Base-by-base conservation (phyloP, 2,329 filamentous ascomycete species). In the Podosphaera fusca region DNA sequence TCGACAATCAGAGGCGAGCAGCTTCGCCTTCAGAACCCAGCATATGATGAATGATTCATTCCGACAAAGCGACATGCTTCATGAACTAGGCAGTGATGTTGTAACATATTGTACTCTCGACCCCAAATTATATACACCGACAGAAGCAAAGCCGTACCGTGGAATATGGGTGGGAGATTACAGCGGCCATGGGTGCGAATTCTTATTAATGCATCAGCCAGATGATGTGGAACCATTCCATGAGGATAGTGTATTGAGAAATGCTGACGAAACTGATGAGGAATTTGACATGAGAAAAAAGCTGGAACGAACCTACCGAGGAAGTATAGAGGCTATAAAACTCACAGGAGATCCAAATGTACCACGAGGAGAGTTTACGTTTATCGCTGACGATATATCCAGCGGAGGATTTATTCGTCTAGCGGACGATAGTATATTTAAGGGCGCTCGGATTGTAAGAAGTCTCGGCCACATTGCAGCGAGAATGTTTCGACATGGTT, bases 291-390 rank as follows among this genome's bases (percentile, higher is more conserved):
- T 65, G 40, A 71, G 76, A 21, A 72, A 73, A 54, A 64, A 67
- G 1, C 70, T 74, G 12, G 71, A 73, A 33, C 70, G 71, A 12
- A 71, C 79, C 1, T 80, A 85, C 61, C 74, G 73, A 10, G 87
- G 87, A 3, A 74, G 80, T 1, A 69, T 96, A 2, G 81, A 89
- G 67, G 90, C 85, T 0, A 81, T 95, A 65, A 96, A 96, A 67
- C 72, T 98, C 38, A 96, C 90, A 0, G 90, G 90, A 0, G 90
- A 98, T 65, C 80, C 84, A 0, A 94, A 95, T 62, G 81, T 96
- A 12, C 90, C 90, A 0, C 77, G 89, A 7, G 90, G 89, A 7
- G 84, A 95, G 68, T 80, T 82, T 62, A 87, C 85, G 0, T 95
- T 94, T 67, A 75, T 86, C 2, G 84, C 81, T 0, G 78, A 87